A percentile compares a stretch with the other conserved stretches of the same genome.
phyloP scores from a whole-genome alignment of 441 rosid species.

The Breynia disticha region DNA sequence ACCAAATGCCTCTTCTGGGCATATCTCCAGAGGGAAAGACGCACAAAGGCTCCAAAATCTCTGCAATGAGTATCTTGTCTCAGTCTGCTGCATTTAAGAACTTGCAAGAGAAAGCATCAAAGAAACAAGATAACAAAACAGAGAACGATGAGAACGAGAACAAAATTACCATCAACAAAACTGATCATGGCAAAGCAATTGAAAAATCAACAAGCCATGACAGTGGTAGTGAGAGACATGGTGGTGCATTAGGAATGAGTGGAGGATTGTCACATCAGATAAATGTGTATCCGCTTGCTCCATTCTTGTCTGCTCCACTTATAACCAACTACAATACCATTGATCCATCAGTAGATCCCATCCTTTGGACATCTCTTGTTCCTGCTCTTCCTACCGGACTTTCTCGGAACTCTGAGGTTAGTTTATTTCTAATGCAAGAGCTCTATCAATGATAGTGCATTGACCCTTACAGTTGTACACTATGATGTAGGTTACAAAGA shows the following conservation, averaged over 20 bases:
- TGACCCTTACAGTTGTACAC: slow-evolving; percentile 4
- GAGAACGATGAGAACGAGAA: slow-evolving; percentile 82
- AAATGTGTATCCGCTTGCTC: slow-evolving; percentile 60
- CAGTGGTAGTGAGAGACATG: slow-evolving; percentile 35
- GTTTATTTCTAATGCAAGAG: neutral
- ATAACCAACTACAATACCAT: slow-evolving; percentile 61
- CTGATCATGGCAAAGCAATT: slow-evolving; percentile 67
- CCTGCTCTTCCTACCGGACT: slow-evolving; percentile 65
- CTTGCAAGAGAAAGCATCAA: slow-evolving; percentile 68
- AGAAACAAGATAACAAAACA: slow-evolving; percentile 42
- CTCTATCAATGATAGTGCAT: no score
- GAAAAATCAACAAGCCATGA: slow-evolving; percentile 56
- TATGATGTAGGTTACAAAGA: slow-evolving; percentile 63
- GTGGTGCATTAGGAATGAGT: slow-evolving; percentile 41
- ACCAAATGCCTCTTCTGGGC: slow-evolving; percentile 77
- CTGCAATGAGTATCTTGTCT: slow-evolving; percentile 76
- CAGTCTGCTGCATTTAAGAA: slow-evolving; percentile 71
- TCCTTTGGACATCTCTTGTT: slow-evolving; percentile 72
- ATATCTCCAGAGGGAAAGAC: slow-evolving; percentile 34
- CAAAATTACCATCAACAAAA: slow-evolving; percentile 55
- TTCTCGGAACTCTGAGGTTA: slow-evolving; percentile 63
- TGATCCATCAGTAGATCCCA: slow-evolving; percentile 72
- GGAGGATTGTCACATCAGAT: slow-evolving; percentile 67
- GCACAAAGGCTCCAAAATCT: slow-evolving; percentile 37
- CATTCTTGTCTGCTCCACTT: slow-evolving; percentile 80